Base-by-base conservation (phyloP, 2,329 filamentous ascomycete genomes). In the Neofusicoccum umdonicola region DNA sequence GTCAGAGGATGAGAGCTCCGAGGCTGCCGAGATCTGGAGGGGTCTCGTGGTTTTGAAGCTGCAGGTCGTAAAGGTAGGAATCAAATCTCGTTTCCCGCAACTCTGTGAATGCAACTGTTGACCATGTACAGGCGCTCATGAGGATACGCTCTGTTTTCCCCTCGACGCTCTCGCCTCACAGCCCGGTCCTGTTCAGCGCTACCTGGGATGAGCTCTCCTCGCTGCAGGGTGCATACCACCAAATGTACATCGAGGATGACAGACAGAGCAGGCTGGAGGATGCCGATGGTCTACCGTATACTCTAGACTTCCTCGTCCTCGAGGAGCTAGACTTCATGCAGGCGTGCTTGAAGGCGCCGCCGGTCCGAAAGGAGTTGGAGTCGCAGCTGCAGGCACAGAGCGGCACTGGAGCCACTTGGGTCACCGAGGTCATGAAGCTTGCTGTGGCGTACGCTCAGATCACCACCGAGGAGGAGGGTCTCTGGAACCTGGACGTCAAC, bases 401-500 rank as follows among this genome's bases (percentile, higher is more conserved):
- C 57, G 82, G 83, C 34, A 85, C 86, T 2, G 84, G 87, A 64
- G 84, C 87, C 9, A 88, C 89, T 1, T 98, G 94, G 94, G 85
- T 97, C 69, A 84, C 90, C 39, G 91, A 97, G 71, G 88, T 97
- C 19, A 90, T 97, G 87, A 91, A 90, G 74, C 85, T 97, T 68
- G 87, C 93, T 9, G 88, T 93, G 19, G 87, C 88, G 1, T 98
- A 96, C 77, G 90, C 93, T 12, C 92, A 94, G 69, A 96, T 99
- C 70, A 93, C 91, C 1, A 88, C 87, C 34, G 95, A 99, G 76
- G 95, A 98, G 73, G 92, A 97, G 78, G 92, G 91, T 7, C 80
- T 99, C 9, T 99, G 95, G 95, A 92, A 97, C 70, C 92, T 97
- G 67, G 95, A 99, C 76, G 90, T 96, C 69, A 98, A 96, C 65